These are phyloP conservation scores for Candida pini DNA, from an alignment of 805 yeast genomes.

Conservation along the genomic window DNA sequence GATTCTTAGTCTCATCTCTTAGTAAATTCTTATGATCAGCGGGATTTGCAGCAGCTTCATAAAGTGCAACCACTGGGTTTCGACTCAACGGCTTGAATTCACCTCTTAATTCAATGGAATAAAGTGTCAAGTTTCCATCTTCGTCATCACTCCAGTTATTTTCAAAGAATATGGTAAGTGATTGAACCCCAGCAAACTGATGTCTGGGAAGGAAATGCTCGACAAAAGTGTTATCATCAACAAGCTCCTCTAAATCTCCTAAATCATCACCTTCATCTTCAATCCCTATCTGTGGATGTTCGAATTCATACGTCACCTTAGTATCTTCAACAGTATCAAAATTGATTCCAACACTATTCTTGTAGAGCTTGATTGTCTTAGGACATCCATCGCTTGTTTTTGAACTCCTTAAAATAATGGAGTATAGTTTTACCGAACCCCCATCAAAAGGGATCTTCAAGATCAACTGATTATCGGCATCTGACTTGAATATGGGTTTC, in stretches of 20 bases:
- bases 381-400: constrained; percentile 62
- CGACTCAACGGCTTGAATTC: constrained; percentile 48
- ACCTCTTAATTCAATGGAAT: constrained; percentile 78
- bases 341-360: constrained; percentile 65
- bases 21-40: constrained; percentile 62
- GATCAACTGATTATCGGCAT: constrained; percentile 77
- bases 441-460: constrained; percentile 77
- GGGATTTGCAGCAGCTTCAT: constrained; percentile 92
- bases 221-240: constrained; percentile 50
- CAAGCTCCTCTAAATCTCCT: constrained; percentile 22
- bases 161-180: constrained; percentile 63
- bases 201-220: constrained; percentile 81
- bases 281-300: constrained; percentile 62
- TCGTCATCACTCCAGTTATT: constrained; percentile 59
- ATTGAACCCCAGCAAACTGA: constrained; percentile 61
- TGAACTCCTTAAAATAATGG: constrained; percentile 63
- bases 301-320: constrained; percentile 45
- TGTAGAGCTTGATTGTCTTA: constrained; percentile 59
- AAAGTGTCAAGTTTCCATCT: constrained; percentile 52
- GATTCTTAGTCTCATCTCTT: constrained; percentile 16
- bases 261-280: constrained; percentile 26
- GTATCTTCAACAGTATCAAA: constrained; percentile 53
- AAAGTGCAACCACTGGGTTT: constrained; percentile 71
- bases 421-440: constrained; percentile 59
- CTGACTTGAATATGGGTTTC: constrained; percentile 44